phyloP scores from a whole-genome alignment of 2,329 filamentous ascomycete species.

The Fusarium robinianum region DNA sequence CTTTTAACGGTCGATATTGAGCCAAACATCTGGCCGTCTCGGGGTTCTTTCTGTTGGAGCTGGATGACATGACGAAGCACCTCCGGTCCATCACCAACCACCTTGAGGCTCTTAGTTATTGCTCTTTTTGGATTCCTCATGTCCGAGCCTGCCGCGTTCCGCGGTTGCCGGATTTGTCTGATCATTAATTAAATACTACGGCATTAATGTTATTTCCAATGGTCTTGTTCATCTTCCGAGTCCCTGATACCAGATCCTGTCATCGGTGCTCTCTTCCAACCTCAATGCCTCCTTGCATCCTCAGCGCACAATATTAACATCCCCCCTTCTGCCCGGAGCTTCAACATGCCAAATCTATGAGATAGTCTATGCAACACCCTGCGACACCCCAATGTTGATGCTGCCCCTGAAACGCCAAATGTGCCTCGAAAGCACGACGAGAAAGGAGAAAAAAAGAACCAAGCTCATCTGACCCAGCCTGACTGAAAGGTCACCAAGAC shows the following conservation, averaged over 20 bases:
- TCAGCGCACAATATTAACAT: too few species aligned
- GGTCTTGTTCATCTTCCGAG: neutral
- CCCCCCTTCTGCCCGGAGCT: too few species aligned
- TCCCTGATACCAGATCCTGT: conserved; percentile 1
- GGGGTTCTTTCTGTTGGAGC: too few species aligned
- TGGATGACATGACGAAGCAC: too few species aligned
- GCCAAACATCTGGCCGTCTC: too few species aligned
- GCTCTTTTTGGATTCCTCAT: neutral
- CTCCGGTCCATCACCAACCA: too few species aligned
- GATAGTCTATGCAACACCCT: conserved; percentile 7
- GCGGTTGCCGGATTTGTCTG: neutral
- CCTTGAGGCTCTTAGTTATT: too few species aligned
- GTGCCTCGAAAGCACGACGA: conserved; percentile 1
- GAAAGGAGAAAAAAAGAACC: neutral
- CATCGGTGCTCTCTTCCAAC: neutral
- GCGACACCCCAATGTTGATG: conserved; percentile 7
- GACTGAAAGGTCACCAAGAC: conserved; percentile 1
- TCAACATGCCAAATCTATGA: conserved; percentile 12
- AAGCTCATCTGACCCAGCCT: neutral
- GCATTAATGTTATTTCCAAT: conserved; percentile 22
- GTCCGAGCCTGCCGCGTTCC: neutral
- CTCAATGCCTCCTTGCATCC: neutral
- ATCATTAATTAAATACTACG: conserved; percentile 29
- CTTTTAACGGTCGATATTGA: too few species aligned
- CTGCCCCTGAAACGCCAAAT: conserved; percentile 12